These are phyloP conservation scores for Terfezia claveryi DNA, from an alignment of 495 filamentous ascomycete genomes.

Conservation along the genomic window DNA sequence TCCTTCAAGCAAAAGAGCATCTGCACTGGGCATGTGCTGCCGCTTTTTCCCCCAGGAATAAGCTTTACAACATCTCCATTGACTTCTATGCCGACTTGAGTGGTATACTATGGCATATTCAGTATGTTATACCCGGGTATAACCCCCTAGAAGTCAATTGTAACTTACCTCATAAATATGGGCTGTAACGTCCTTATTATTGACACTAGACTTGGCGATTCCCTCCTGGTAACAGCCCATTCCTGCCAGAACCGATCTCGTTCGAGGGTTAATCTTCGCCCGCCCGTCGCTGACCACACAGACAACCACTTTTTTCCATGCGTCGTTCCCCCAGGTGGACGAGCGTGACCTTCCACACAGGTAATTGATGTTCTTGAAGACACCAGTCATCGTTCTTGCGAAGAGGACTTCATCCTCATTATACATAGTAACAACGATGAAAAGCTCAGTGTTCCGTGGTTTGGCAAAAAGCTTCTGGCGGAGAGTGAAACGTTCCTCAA, in stretches of 20 bases:
- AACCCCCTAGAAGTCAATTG: neutral
- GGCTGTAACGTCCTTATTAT: slow-evolving; percentile 87
- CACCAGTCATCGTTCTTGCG: slow-evolving; percentile 87
- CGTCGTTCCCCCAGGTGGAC: slow-evolving; percentile 95
- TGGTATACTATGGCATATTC: slow-evolving; percentile 43
- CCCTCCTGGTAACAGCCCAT: slow-evolving; percentile 96
- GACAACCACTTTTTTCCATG: slow-evolving; percentile 99
- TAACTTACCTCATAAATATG: slow-evolving; percentile 64
- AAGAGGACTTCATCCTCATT: slow-evolving; percentile 97
- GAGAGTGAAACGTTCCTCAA: slow-evolving; percentile 69
- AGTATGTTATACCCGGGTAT: neutral
- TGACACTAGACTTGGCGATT: slow-evolving; percentile 96
- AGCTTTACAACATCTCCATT: slow-evolving; percentile 74
- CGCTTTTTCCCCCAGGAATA: slow-evolving; percentile 39
- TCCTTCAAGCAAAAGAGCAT: slow-evolving; percentile 98
- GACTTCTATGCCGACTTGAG: slow-evolving; percentile 66
- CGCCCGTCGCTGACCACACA: slow-evolving; percentile 96
- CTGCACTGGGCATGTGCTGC: slow-evolving; percentile 51
- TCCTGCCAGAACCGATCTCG: slow-evolving; percentile 69
- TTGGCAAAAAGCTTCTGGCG: slow-evolving; percentile 89
- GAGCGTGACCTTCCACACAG: slow-evolving; percentile 80
- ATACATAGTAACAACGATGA: slow-evolving; percentile 98
- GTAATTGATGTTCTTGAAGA: slow-evolving; percentile 95
- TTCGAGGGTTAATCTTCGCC: slow-evolving; percentile 91
- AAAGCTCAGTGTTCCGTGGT: slow-evolving; percentile 80